A percentile compares a stretch with the other conserved stretches of the same genome.
These are phyloP conservation scores for Astragalus glycyphyllos DNA, from an alignment of 306 rosid genomes.

Conservation along the genomic window DNA sequence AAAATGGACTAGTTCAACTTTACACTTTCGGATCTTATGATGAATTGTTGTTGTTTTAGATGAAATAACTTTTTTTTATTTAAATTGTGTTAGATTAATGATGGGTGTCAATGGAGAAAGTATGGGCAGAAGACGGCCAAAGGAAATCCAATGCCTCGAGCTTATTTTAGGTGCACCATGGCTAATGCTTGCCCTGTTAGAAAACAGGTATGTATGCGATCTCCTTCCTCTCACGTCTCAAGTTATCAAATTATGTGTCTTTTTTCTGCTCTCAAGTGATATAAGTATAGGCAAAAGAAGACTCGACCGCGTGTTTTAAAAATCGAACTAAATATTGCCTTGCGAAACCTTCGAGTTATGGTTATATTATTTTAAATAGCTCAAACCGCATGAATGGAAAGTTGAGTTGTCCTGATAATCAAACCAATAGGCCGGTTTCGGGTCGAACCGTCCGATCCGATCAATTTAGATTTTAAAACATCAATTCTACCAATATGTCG, in stretches of 20 bases:
- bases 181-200: slow-evolving; percentile 82
- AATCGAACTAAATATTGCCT: too few relatives aligned
- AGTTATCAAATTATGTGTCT: neutral
- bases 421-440: too few relatives aligned
- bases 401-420: too few relatives aligned
- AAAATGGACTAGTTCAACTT: neutral
- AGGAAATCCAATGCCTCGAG: slow-evolving; percentile 92
- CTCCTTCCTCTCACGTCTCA: neutral
- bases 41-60: slow-evolving; percentile 2
- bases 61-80: neutral
- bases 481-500: too few relatives aligned
- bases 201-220: slow-evolving; percentile 68
- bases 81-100: slow-evolving; percentile 65
- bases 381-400: too few relatives aligned
- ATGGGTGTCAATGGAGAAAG: slow-evolving; percentile 97
- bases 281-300: too few relatives aligned
- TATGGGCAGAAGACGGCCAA: slow-evolving; percentile 94
- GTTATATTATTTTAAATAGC: too few relatives aligned
- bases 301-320: too few relatives aligned
- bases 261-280: neutral
- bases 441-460: too few relatives aligned
- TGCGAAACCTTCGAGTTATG: too few relatives aligned
- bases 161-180: slow-evolving; percentile 89
- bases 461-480: too few relatives aligned
- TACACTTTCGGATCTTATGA: neutral